Evolutionary conservation across 331 rosid genomes (phyloP).

Genomic region (Dryas integrifolia): DNA sequence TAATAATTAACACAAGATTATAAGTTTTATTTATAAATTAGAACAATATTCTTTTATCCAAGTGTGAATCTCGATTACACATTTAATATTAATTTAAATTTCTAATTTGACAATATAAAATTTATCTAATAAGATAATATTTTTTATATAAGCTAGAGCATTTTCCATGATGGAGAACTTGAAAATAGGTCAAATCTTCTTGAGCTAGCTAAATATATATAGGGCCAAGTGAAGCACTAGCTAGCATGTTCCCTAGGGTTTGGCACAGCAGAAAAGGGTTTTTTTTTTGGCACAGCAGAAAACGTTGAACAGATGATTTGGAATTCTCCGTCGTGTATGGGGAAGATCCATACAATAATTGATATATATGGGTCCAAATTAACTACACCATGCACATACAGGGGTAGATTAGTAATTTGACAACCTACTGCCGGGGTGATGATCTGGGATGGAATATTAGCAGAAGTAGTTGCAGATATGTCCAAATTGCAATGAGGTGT

Average conservation of each 20-base stretch:
- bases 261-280: constrained; percentile 3
- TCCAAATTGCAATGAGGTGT: constrained; percentile 48
- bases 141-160: too few species aligned
- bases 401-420: constrained; percentile 39
- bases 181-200: neutral
- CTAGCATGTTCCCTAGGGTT: neutral
- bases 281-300: constrained; percentile 4
- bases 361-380: constrained; percentile 16
- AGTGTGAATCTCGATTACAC: too few species aligned
- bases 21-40: neutral
- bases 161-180: neutral
- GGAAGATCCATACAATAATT: constrained; percentile 14
- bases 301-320: neutral
- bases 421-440: constrained; percentile 21
- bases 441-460: constrained; percentile 40
- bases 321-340: constrained; percentile 8
- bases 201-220: neutral
- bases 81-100: too few species aligned
- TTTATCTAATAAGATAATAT: too few species aligned
- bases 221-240: neutral
- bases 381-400: constrained; percentile 1
- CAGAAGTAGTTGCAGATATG: constrained; percentile 50
- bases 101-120: too few species aligned
- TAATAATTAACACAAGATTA: neutral
- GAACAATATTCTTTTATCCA: too few species aligned